These are phyloP conservation scores for Aspergillus panamensis DNA, from an alignment of 495 filamentous ascomycete genomes.

Conservation along the genomic window DNA sequence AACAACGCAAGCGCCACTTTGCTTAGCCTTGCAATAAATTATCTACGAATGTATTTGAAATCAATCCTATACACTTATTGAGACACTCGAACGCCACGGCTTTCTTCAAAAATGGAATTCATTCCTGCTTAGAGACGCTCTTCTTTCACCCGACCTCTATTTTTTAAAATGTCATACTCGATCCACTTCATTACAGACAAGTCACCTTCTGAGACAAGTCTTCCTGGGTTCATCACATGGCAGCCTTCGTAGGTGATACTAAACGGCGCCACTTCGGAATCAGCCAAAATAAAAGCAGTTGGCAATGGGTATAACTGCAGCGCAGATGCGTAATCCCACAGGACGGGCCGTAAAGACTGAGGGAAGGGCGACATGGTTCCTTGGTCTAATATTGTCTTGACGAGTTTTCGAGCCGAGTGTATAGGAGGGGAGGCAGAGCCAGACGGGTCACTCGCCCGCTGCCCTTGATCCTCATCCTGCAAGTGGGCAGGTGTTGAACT, in stretches of 20 bases:
- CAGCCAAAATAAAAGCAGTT: constrained; percentile 74
- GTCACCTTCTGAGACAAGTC: constrained; percentile 60
- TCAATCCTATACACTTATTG: too few relatives aligned
- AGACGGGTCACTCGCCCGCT: constrained; percentile 18
- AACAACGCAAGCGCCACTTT: neutral
- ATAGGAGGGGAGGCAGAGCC: constrained; percentile 46
- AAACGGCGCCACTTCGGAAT: constrained; percentile 75
- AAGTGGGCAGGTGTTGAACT: constrained; percentile 13
- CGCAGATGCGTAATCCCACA: constrained; percentile 79
- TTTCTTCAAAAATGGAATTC: neutral
- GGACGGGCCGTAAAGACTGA: constrained; percentile 65
- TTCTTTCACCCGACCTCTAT: constrained; percentile 52
- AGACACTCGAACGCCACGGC: too few relatives aligned
- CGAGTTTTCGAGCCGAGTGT: constrained; percentile 69
- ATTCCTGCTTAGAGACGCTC: constrained; percentile 30
- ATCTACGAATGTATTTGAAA: constrained; percentile 5
- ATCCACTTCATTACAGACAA: constrained; percentile 71
- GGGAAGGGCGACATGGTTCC: constrained; percentile 85
- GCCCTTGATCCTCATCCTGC: constrained; percentile 14
- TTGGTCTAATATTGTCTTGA: constrained; percentile 92
- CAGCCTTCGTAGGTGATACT: constrained; percentile 90
- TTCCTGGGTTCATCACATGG: constrained; percentile 91
- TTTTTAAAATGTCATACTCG: constrained; percentile 70
- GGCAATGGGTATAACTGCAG: constrained; percentile 85
- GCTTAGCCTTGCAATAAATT: neutral